phyloP scores from a whole-genome alignment of 441 rosid species.

The Viola pubescens region DNA sequence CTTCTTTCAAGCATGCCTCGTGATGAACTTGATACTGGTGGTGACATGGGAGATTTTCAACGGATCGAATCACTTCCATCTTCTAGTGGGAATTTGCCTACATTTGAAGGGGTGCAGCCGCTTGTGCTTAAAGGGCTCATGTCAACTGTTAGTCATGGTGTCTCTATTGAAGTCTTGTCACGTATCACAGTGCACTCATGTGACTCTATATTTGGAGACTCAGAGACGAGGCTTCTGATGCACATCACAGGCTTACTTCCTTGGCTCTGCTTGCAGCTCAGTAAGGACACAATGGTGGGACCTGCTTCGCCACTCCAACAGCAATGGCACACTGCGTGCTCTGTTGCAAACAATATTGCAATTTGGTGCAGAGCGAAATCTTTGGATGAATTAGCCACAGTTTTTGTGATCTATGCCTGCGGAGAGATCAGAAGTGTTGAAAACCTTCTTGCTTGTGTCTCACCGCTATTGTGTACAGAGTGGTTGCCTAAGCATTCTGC shows the following conservation, averaged over 20 bases:
- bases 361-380: constrained; percentile 86
- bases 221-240: constrained; percentile 93
- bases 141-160: constrained; percentile 87
- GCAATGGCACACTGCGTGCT: constrained; percentile 83
- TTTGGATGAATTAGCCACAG: constrained; percentile 63
- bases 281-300: constrained; percentile 54
- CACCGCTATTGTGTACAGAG: constrained; percentile 75
- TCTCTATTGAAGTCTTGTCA: constrained; percentile 83
- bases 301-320: constrained; percentile 74
- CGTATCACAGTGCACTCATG: constrained; percentile 83
- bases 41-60: constrained; percentile 59
- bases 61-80: constrained; percentile 62
- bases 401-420: constrained; percentile 66
- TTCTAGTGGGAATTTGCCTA: constrained; percentile 66
- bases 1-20: constrained; percentile 98
- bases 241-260: constrained; percentile 94
- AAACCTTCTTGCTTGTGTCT: constrained; percentile 77
- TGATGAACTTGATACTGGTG: constrained; percentile 53
- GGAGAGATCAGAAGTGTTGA: constrained; percentile 72
- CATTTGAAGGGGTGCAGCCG: constrained; percentile 94
- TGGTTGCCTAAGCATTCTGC: constrained; percentile 99
- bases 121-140: constrained; percentile 95
- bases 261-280: constrained; percentile 96
- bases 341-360: constrained; percentile 72
- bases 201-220: constrained; percentile 90